phyloP scores from a whole-genome alignment of 164 flowering plant genomes.

The Vitis labrusca region DNA sequence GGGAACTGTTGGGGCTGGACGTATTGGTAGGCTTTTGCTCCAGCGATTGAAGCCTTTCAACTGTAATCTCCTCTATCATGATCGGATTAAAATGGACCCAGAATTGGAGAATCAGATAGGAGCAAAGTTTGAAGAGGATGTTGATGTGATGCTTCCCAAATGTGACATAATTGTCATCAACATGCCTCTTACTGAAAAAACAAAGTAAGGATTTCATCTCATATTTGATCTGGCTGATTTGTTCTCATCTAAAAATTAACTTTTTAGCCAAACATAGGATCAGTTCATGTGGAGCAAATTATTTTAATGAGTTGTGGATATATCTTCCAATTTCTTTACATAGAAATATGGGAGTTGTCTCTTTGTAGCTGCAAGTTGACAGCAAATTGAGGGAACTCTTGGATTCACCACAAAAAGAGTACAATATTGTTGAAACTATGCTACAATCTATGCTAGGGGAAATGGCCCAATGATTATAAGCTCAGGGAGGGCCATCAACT shows the following conservation, averaged over 20 bases:
- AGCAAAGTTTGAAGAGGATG: conserved; percentile 86
- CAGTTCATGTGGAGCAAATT: not conserved
- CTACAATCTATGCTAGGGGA: no score
- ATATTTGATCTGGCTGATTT: not conserved
- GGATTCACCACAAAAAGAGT: not conserved
- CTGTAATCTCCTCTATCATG: conserved; percentile 93
- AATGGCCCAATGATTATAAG: no score
- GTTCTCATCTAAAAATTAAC: no score
- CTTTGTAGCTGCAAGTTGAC: not conserved
- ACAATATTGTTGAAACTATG: no score
- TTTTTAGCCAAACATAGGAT: not conserved
- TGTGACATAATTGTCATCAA: conserved; percentile 90
- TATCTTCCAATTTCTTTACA: not conserved
- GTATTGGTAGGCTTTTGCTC: conserved; percentile 85
- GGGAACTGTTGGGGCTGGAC: conserved; percentile 96
- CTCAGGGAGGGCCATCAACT: no score
- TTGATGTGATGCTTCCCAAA: conserved; percentile 90
- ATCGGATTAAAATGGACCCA: conserved; percentile 76
- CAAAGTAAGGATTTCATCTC: conserved; percentile 49
- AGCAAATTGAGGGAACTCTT: not conserved
- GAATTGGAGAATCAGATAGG: conserved; percentile 75
- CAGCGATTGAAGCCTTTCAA: conserved; percentile 94
- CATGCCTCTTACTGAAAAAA: conserved; percentile 93
- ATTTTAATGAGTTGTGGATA: not conserved
- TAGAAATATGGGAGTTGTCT: not conserved